A percentile compares a stretch with the other conserved stretches of the same genome.
These are phyloP conservation scores for Mycena alexandri DNA, from an alignment of 768 basidiomycete genomes.

Conservation along the genomic window DNA sequence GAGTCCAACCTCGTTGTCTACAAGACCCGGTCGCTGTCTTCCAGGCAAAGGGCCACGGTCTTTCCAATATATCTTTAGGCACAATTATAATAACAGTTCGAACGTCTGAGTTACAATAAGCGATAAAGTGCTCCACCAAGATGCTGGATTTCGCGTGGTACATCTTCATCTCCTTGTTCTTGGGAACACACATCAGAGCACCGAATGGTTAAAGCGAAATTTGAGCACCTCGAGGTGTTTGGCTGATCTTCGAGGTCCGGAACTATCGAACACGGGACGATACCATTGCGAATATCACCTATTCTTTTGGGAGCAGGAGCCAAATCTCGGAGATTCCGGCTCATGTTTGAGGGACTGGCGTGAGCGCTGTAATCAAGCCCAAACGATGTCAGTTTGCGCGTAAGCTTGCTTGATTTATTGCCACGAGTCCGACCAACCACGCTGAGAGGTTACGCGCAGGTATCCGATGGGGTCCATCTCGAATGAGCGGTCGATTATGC, in stretches of 20 bases:
- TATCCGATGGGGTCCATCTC: constrained; percentile 83
- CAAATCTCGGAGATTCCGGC: too few relatives aligned
- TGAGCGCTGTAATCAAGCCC: constrained; percentile 5
- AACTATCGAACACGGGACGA: constrained; percentile 12
- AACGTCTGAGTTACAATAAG: neutral
- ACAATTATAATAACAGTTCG: constrained; percentile 3
- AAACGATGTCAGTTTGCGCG: constrained; percentile 4
- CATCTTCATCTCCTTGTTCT: neutral
- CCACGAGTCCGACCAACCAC: neutral
- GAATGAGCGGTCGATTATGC: constrained; percentile 53
- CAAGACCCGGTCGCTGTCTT: neutral
- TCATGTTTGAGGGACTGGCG: too few relatives aligned
- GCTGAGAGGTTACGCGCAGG: constrained; percentile 49
- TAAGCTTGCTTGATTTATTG: constrained; percentile 3
- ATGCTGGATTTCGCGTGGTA: constrained; percentile 1
- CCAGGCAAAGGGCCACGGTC: neutral
- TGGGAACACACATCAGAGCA: constrained; percentile 1
- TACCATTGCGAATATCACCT: too few relatives aligned
- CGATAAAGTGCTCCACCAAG: constrained; percentile 1
- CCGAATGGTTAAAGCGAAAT: constrained; percentile 1
- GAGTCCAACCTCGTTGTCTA: constrained; percentile 2
- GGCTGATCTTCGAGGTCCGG: constrained; percentile 7
- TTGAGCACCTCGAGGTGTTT: constrained; percentile 10
- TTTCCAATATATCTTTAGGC: neutral
- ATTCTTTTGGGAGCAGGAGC: too few relatives aligned